Conservation (phyloP, 208 protist species). For the Blastocrithidia nonstop region DNA sequence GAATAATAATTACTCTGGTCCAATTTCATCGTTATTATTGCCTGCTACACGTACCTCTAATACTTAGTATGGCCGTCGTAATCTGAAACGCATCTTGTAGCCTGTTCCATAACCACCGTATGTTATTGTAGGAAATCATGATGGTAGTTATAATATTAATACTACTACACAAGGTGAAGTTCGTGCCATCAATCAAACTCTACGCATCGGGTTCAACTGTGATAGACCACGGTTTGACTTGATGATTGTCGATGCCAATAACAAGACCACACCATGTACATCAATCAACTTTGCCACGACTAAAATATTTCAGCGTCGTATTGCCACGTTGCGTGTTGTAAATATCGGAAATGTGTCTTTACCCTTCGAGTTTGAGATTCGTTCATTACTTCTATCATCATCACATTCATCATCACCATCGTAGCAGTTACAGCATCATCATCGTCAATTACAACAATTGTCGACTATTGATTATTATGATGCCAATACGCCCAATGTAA, state of each 20-base stretch:
- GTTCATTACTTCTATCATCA: neutral
- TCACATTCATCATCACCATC: neutral
- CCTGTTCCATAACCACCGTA: constrained; percentile 54
- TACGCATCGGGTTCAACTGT: constrained; percentile 55
- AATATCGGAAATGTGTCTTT: constrained; percentile 80
- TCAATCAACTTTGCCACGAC: constrained; percentile 77
- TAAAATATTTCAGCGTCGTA: constrained; percentile 89
- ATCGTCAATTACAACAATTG: neutral
- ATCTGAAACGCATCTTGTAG: constrained; percentile 60
- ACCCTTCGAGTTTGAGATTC: constrained; percentile 32
- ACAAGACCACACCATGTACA: constrained; percentile 6
- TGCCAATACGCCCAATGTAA: too few relatives aligned
- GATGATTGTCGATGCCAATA: constrained; percentile 14
- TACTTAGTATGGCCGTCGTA: constrained; percentile 27
- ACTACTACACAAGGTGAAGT: too few relatives aligned
- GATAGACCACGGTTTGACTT: constrained; percentile 44
- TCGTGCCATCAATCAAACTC: constrained; percentile 31
- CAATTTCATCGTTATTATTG: too few relatives aligned
- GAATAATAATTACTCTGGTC: too few relatives aligned
- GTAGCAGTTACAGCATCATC: neutral
- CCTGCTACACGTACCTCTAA: too few relatives aligned
- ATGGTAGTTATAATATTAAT: too few relatives aligned
- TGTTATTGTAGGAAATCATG: too few relatives aligned
- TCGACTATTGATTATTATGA: too few relatives aligned
- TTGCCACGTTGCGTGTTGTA: constrained; percentile 49